Evolutionary conservation across 2,329 filamentous ascomycete species (phyloP).

Genomic region (Penicillium sp.): DNA sequence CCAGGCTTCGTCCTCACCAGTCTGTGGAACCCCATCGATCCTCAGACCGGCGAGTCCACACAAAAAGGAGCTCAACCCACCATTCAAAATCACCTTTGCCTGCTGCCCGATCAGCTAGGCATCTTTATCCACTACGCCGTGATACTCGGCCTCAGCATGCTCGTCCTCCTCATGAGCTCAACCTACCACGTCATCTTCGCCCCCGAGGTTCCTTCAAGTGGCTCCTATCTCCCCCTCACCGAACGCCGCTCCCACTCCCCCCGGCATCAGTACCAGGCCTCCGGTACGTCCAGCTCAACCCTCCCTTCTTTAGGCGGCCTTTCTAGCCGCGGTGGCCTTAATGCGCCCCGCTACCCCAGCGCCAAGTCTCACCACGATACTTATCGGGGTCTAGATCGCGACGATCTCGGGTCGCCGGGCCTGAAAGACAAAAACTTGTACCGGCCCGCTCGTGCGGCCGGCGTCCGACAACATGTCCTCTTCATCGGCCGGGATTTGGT

Average conservation of each 20-base stretch:
- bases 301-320: slow-evolving; percentile 28
- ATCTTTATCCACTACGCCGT: slow-evolving; percentile 78
- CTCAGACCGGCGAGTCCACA: slow-evolving; percentile 35
- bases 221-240: slow-evolving; percentile 30
- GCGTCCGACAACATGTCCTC: slow-evolving; percentile 29
- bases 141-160: slow-evolving; percentile 56
- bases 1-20: slow-evolving; percentile 87
- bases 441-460: slow-evolving; percentile 19
- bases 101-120: slow-evolving; percentile 81
- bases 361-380: slow-evolving; percentile 18
- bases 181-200: slow-evolving; percentile 29
- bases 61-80: slow-evolving; percentile 48
- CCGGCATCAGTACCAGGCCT: slow-evolving; percentile 25
- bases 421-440: slow-evolving; percentile 31
- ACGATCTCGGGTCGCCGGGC: slow-evolving; percentile 18
- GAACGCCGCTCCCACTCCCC: slow-evolving; percentile 26
- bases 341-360: slow-evolving; percentile 18
- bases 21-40: slow-evolving; percentile 85
- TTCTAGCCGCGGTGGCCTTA: slow-evolving; percentile 27
- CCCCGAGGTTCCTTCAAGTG: slow-evolving; percentile 9
- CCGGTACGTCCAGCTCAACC: slow-evolving; percentile 34
- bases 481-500: slow-evolving; percentile 60
- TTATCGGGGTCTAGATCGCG: slow-evolving; percentile 24
- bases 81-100: slow-evolving; percentile 82
- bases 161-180: slow-evolving; percentile 48